Evolutionary conservation across 305 asterid species (phyloP), one percentile per base, ranked within the genome.

Genomic region (Salvia sclarea): DNA sequence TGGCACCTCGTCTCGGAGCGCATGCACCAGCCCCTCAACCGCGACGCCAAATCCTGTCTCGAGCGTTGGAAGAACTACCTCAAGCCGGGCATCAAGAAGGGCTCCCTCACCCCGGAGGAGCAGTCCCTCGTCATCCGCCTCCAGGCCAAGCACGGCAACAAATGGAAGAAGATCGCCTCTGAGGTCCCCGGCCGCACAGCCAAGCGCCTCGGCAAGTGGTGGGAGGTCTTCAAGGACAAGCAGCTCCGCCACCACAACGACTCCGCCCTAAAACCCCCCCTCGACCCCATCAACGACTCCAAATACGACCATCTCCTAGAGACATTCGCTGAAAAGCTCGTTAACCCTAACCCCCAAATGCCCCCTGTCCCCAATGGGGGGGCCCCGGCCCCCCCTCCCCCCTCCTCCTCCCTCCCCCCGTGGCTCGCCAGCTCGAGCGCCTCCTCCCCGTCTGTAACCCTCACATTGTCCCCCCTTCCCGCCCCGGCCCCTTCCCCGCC

Each of bases 51-150:
- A 53, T 86, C 94, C 53, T 90, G 89, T n/a, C 76, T 88, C 41
- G 92, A 88, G 49, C 67, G 97, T 83, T 88, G 96, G 95, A 88
- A 85, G 66, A 86, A 88, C 76, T 88, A 84, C 47, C 88, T 85
- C 41, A 85, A 80, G 69, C 94, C 94, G 0, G 94, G 95, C 10
- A 84, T 86, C 48, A 84, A 88, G 72, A 88, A 86, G 38, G 94
- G 88, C 6, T 80, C 94, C 7, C 74, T 86, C 4, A 82, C 89
- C 0, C 81, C 75, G 59, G 88, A 86, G 10, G 90, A 90, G 65
- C 94, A 84, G 80, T 76, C 61, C 6, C 82, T 86, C 0, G 90
- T 90, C 31, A 85, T 90, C 70, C 71, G 55, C 18, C 76, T 86
- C 16, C 94, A 88, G 35, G 84, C 96, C 20, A 85, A 86, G 9